Base-by-base conservation (phyloP, 495 filamentous ascomycete species). In the Aspergillus heteromorphus region DNA sequence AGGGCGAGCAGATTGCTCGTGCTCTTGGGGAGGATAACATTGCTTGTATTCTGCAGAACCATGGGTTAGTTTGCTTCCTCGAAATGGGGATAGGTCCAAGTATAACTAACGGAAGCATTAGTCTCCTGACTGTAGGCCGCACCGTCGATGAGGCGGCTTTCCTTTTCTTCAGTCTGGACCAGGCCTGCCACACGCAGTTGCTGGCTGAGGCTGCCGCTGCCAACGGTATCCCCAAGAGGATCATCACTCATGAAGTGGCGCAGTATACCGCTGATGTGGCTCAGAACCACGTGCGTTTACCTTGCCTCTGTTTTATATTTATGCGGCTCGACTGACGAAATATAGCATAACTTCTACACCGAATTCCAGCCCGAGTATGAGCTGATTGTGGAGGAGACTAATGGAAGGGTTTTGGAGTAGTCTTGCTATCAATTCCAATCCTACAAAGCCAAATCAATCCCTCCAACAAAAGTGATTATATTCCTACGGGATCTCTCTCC, bases 61-160 rank as follows among this genome's bases (percentile, higher is more conserved):
- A 88, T 64, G 85, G 84, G 71, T 74, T 29, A 55, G 63, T 57
- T 17, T 0, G 2, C 16, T 1, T 17, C 20, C 10, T 19, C 29
- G 13, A 6, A 8, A 30, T 36, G 27, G 30, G 18, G n/a, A n/a
- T n/a, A n/a, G n/a, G n/a, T n/a, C n/a, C n/a, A n/a, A n/a, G 1
- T 34, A 34, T 21, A 6, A 10, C 0, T 17, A 36, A 27, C 56
- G 59, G 45, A 63, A 23, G 25, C 2, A 20, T 17, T 40, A 76
- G 73, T 20, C 68, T 87, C 20, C 63, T 87, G 13, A 87, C 85
- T 16, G 81, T 84, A 0, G 84, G 85, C 5, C 69, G 71, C 10
- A 84, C 77, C 9, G 81, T 88, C 13, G 85, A 87, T 53, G 84
- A 84, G 56, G 85, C 84, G 0, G 84, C 83, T 1, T 86, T 84